Base-by-base conservation (phyloP, 345 rosid genomes). In the Salix udensis region DNA sequence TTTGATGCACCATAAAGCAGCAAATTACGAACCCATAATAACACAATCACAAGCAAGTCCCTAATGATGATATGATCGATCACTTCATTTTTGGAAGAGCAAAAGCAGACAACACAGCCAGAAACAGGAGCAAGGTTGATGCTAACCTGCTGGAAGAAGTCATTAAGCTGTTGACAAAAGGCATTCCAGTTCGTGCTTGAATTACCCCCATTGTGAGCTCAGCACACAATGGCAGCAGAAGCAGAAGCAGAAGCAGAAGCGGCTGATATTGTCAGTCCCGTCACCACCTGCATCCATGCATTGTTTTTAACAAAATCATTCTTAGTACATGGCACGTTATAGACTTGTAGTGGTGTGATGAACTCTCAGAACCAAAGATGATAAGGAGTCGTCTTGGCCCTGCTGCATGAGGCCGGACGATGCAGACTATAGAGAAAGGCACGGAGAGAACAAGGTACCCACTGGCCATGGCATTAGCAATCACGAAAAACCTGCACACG, bases 191-290 rank as follows among this genome's bases (percentile, higher is more conserved):
- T 87, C 0, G 90, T 58, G 42, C 65, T 74, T 14, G 80, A 34
- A 65, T 84, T 88, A 18, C 93, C 93, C 23, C 93, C 93, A 23
- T 73, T 76, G 34, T 90, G 90, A 60, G 93, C 89, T 65, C 88
- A 64, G 77, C 84, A 84, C 48, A 84, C 78, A 0, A 84, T 75
- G 5, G 88, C 74, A n/a, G n/a, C n/a, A n/a, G n/a, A n/a, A n/a
- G n/a, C n/a, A n/a, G n/a, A n/a, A 9, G 87, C 84, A 24, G 89
- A 82, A 4, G 87, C 91, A 0, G 36, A 34, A 0, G 36, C 36
- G 36, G 84, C 80, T 4, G 86, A 84, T 4, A 55, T 70, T 7
- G 79, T 82, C 3, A 88, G 37, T 0, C 77, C 81, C 80, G 76
- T 62, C 74, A 74, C 76, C 52, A 76, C 80, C 93, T 89, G 85